A percentile compares a stretch with the other conserved stretches of the same genome.
phyloP scores from a whole-genome alignment of 805 yeast species.

The Myxozyma monticola region DNA sequence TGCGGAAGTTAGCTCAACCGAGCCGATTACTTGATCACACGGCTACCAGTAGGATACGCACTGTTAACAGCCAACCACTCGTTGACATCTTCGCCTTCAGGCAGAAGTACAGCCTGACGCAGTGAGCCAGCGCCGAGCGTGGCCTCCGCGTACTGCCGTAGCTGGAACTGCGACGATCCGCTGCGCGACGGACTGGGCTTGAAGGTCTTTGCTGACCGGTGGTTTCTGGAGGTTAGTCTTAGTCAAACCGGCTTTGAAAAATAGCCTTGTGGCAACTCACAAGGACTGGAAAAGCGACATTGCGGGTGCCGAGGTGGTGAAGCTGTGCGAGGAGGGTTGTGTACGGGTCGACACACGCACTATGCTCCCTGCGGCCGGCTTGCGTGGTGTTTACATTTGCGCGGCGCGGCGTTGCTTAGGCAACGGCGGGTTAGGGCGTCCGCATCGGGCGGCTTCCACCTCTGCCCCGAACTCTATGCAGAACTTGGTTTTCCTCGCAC shows the following conservation, averaged over 20 bases:
- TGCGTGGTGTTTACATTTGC: slow-evolving; percentile 1
- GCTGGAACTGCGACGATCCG: slow-evolving; percentile 40
- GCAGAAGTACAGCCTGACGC: slow-evolving; percentile 89
- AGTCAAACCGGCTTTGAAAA: too few relatives aligned
- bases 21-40: background rate
- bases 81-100: slow-evolving; percentile 84
- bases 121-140: slow-evolving; percentile 90
- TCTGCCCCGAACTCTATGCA: background rate
- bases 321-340: too few relatives aligned
- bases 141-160: slow-evolving; percentile 88
- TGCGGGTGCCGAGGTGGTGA: too few relatives aligned
- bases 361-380: too few relatives aligned
- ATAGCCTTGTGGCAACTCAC: slow-evolving; percentile 13
- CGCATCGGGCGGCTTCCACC: background rate
- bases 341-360: too few relatives aligned
- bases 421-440: background rate
- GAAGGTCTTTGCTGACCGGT: slow-evolving; percentile 28
- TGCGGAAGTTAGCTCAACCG: slow-evolving; percentile 1
- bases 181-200: slow-evolving; percentile 34
- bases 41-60: slow-evolving; percentile 4
- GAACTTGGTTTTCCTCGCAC: too few relatives aligned
- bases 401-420: too few relatives aligned
- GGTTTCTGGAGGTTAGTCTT: too few relatives aligned
- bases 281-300: slow-evolving; percentile 26
- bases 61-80: slow-evolving; percentile 95